Evolutionary conservation across 2,329 filamentous ascomycete species (phyloP), one percentile per base, ranked within the genome.

Genomic region (Alternaria tenuissima): DNA sequence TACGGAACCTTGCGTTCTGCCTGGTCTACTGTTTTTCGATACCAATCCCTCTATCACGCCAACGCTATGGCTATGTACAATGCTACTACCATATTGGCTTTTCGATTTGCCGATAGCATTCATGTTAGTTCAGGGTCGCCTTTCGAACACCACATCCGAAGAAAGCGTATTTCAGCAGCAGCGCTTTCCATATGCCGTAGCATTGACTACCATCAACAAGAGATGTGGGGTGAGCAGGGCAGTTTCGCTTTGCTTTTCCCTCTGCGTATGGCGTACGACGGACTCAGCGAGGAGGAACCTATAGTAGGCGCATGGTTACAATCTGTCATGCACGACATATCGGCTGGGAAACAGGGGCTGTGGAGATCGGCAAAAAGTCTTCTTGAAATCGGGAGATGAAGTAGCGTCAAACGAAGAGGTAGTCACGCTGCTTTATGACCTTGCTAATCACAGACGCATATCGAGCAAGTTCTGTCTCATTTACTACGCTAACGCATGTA

Each of bases 181-280:
- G 52, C 26, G 11, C 38, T 55, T 30, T 22, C 24, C 18, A 55
- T 55, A 32, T 55, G 52, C 30, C 52, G 52, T 32, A 55, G 52
- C 41, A 28, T 55, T 22, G 41, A 55, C 7, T 46, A 55, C 16
- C 52, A 55, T 32, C 43, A 46, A 8, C 28, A 16, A 44, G 39
- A 44, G 41, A 12, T n/a, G 20, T 46, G 22, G n/a, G 52, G 52
- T n/a, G 52, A 55, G 30, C 52, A 44, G 16, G 39, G 52, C n/a
- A 16, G 24, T 36, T 55, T 55, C 11, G 41, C 34, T 26, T 20
- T 55, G 4, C 52, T 55, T 7, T 55, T 55, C 30, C 52, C 52
- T 20, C 41, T 55, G 8, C 52, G 52, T 16, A 55, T 55, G 52
- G 52, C 52, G 16, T 43, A 55, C 22, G 52, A 55, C 16, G 52